Evolutionary conservation across 2,329 filamentous ascomycete genomes (phyloP).

Genomic region (Meredithiella fracta): DNA sequence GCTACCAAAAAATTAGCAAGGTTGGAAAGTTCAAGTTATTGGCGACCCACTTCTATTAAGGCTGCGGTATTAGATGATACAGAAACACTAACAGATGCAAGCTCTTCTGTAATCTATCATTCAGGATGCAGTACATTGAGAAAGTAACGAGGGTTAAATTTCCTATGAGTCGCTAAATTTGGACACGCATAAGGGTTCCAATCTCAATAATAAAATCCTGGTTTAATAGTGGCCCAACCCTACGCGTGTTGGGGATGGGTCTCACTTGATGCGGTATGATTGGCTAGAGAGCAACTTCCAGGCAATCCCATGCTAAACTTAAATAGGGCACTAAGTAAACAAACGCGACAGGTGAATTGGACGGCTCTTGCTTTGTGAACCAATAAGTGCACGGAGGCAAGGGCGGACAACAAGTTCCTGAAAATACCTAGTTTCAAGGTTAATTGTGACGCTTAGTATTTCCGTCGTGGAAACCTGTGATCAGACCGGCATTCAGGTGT

Average conservation of each 20-base stretch:
- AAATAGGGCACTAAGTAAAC: slow-evolving; percentile 25
- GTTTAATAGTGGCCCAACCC: not conserved
- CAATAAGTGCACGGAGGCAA: not conserved
- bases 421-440: not conserved
- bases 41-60: not conserved
- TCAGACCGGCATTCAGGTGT: not conserved
- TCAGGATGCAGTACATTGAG: not conserved
- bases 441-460: not conserved
- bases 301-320: slow-evolving; percentile 20
- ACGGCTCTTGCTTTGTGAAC: not conserved
- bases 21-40: not conserved
- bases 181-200: not conserved
- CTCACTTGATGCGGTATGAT: slow-evolving; percentile 1
- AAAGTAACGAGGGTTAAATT: too few relatives aligned
- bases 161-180: not conserved
- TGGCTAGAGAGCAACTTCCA: not conserved
- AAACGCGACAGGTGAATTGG: slow-evolving; percentile 17
- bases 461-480: not conserved
- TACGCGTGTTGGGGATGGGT: not conserved
- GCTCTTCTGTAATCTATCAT: not conserved
- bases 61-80: too few relatives aligned
- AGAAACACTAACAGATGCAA: too few relatives aligned
- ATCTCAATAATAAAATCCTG: not conserved
- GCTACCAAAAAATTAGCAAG: too few relatives aligned
- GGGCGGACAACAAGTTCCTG: not conserved